Evolutionary conservation across 108 stramenopile species (phyloP).

Genomic region (Fragilariopsis cylindrus): DNA sequence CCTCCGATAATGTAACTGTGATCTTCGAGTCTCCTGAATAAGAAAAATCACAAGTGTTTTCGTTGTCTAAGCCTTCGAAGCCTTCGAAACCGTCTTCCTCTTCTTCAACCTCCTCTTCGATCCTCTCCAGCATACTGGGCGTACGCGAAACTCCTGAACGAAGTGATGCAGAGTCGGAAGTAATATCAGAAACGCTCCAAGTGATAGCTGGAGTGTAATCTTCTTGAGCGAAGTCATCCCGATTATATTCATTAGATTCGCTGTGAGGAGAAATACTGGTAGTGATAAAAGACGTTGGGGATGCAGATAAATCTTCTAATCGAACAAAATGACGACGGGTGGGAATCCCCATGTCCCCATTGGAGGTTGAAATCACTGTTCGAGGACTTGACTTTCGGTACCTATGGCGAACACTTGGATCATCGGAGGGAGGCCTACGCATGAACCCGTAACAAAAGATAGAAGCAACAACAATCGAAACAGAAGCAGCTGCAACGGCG

Average conservation of each 20-base stretch:
- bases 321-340: constrained; percentile 17
- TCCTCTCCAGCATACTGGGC: constrained; percentile 33
- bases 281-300: constrained; percentile 4
- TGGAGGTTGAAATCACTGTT: neutral
- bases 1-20: neutral
- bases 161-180: constrained; percentile 36
- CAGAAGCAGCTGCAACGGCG: constrained; percentile 27
- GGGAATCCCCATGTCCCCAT: neutral
- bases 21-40: constrained; percentile 12
- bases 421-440: constrained; percentile 3
- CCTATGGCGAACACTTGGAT: constrained; percentile 16
- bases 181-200: constrained; percentile 41
- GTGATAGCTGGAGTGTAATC: constrained; percentile 4
- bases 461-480: constrained; percentile 31
- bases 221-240: neutral
- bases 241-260: neutral
- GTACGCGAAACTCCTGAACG: constrained; percentile 28
- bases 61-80: neutral
- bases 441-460: constrained; percentile 37
- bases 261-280: neutral
- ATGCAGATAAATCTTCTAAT: constrained; percentile 14
- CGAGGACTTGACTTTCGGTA: constrained; percentile 8
- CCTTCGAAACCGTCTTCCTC: constrained; percentile 1
- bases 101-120: constrained; percentile 43
- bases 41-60: constrained; percentile 1